Conservation (phyloP, 345 rosid species). For the Salix purpurea region DNA sequence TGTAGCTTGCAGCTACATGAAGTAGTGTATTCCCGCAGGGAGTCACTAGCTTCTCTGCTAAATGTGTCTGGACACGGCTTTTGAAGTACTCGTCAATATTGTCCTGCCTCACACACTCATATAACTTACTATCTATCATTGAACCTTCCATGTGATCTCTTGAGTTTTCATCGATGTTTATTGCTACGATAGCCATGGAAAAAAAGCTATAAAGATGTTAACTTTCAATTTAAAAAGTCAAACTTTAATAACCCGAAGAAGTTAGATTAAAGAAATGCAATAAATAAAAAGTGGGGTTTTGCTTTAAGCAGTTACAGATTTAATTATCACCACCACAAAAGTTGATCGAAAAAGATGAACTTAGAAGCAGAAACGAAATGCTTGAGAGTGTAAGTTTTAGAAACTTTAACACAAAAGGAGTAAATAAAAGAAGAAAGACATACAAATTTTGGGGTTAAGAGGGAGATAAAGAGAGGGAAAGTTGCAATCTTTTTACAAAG, state of each 20-base stretch:
- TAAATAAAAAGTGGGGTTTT: no score
- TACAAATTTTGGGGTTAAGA: no score
- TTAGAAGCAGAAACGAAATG: constrained; percentile 3
- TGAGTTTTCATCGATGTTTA: neutral
- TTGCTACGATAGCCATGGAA: neutral
- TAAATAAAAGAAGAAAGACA: no score
- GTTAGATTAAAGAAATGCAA: neutral
- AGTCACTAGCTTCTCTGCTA: neutral
- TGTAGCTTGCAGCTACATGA: neutral
- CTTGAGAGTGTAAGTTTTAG: constrained; percentile 40
- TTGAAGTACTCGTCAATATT: no score
- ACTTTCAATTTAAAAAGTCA: neutral
- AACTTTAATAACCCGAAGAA: neutral
- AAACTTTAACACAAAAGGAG: constrained; percentile 31
- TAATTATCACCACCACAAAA: constrained; percentile 14
- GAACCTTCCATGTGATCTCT: neutral
- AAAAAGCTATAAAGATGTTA: neutral
- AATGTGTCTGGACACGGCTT: neutral
- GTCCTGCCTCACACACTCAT: neutral
- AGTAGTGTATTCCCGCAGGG: neutral
- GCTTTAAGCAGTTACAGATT: constrained; percentile 20
- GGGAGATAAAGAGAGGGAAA: no score
- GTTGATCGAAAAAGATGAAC: neutral
- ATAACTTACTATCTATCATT: neutral
- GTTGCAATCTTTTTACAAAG: no score